These are phyloP conservation scores for Neofusicoccum ribis DNA, from an alignment of 2,329 filamentous ascomycete genomes.

Conservation along the genomic window DNA sequence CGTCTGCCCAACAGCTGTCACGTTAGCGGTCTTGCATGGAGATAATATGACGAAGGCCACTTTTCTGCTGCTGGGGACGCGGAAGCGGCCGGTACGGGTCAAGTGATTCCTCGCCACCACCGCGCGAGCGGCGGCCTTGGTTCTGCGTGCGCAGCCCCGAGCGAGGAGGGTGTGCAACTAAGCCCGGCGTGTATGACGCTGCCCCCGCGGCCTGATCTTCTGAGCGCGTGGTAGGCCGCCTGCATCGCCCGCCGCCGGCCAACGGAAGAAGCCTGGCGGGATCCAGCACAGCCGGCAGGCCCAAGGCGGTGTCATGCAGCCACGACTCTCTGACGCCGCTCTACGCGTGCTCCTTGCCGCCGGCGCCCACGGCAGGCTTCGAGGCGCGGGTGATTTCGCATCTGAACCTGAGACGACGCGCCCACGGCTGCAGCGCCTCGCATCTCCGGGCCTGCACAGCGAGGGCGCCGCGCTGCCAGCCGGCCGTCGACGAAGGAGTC, in stretches of 20 bases:
- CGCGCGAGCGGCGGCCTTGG: not conserved
- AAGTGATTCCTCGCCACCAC: slow-evolving; percentile 3
- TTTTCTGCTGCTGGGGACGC: not conserved
- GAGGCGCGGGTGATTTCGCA: not conserved
- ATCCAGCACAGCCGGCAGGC: not conserved
- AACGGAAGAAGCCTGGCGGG: not conserved
- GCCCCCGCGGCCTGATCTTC: not conserved
- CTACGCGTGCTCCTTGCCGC: not conserved
- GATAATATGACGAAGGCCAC: not conserved
- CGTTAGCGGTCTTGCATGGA: not conserved
- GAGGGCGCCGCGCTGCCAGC: not conserved
- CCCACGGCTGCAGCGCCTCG: too few species aligned
- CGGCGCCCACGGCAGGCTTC: not conserved
- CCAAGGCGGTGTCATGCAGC: not conserved
- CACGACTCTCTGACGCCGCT: not conserved
- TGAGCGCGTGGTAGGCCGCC: not conserved
- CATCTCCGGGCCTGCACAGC: not conserved
- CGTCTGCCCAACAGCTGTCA: not conserved
- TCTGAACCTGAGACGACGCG: not conserved
- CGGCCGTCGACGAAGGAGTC: too few species aligned
- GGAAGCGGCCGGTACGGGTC: not conserved
- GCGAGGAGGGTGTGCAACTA: not conserved
- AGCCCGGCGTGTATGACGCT: not conserved
- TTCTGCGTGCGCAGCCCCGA: not conserved
- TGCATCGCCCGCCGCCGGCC: too few species aligned